A percentile compares a stretch with the other conserved stretches of the same genome.
Evolutionary conservation across 176 grass and related monocot genomes (phyloP).

Genomic region (Ensete ventricosum): DNA sequence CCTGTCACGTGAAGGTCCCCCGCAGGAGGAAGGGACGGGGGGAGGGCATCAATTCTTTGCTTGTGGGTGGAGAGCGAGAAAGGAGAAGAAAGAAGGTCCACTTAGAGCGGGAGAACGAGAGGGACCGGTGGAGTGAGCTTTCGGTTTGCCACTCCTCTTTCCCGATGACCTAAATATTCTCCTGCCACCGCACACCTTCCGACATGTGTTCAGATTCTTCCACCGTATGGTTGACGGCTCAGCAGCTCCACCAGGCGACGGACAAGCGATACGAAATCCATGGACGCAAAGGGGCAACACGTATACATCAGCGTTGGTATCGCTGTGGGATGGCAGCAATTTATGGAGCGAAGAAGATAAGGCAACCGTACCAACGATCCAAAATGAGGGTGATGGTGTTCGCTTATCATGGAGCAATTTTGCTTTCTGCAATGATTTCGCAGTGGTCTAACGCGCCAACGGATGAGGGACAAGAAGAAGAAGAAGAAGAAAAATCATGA

Average conservation of each 20-base stretch:
- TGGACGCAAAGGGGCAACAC: no score
- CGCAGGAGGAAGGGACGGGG: background rate
- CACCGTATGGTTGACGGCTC: slow-evolving; percentile 17
- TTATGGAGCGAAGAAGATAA: no score
- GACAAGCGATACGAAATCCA: background rate
- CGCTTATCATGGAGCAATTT: no score
- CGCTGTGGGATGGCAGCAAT: no score
- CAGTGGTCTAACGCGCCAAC: no score
- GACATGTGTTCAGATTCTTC: background rate
- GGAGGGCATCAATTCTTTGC: slow-evolving; percentile 64
- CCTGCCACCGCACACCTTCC: slow-evolving; percentile 25
- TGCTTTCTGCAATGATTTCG: no score
- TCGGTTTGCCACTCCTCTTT: slow-evolving; percentile 44
- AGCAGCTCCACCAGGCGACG: slow-evolving; percentile 3
- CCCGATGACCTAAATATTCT: slow-evolving; percentile 55
- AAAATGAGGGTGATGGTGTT: no score
- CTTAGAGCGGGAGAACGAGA: slow-evolving; percentile 18
- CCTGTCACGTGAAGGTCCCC: background rate
- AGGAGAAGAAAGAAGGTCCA: slow-evolving; percentile 27
- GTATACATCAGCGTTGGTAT: no score
- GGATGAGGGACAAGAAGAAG: no score
- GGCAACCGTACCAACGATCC: no score
- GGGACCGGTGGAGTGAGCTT: slow-evolving; percentile 31
- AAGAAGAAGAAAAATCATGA: no score
- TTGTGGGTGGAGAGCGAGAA: slow-evolving; percentile 33